Evolutionary conservation across 768 basidiomycete species (phyloP), one percentile per base, ranked within the genome.

Genomic region (Gautieria morchelliformis): DNA sequence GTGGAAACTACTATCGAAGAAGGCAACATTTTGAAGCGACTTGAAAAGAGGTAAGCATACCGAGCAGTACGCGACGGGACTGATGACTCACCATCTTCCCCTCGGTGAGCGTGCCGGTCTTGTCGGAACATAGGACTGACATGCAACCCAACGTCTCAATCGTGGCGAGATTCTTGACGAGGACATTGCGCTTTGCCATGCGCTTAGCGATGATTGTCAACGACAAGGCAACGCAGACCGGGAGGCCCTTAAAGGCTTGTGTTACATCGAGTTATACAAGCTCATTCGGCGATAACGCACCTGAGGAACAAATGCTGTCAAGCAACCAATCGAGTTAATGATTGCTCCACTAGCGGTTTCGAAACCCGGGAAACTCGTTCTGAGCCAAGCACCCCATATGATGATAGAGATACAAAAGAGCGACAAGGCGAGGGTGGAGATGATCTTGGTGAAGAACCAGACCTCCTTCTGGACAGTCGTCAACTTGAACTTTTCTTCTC

Each of bases 71-170:
- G 5, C 11, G 17, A 46, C 14, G 33, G 9, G 22, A 9, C 15
- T 14, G 14, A 56, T 20, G 24, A 41, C 66, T 61, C 52, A 68
- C 72, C 46, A 59, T 53, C 35, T 59, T 40, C 53, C 59, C 42
- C 46, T 75, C 65, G 1, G 77, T 80, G 35, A 81, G 65, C 11
- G 76, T 79, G n/a, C 78, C 77, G 1, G 75, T 76, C 58, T 82
- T 82, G 67, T 82, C 81, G 5, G 77, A 76, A 63, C 78, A 78
- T 20, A 82, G 57, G 37, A 79, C 74, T 17, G 75, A 74, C 59
- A 82, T 78, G 19, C 71, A 70, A 0, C 80, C 80, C 2, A 81
- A 70, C 0, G 78, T 78, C 60, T 81, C 80, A 52, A 82, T 76
- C 1, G 76, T 80, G 39, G 76, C 74, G 58, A 81, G 68, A 49